Percentiles rank a stretch among this genome's conserved stretches.
Conservation (phyloP, 2,329 filamentous ascomycete genomes). For the Verticillium nonalfalfae region DNA sequence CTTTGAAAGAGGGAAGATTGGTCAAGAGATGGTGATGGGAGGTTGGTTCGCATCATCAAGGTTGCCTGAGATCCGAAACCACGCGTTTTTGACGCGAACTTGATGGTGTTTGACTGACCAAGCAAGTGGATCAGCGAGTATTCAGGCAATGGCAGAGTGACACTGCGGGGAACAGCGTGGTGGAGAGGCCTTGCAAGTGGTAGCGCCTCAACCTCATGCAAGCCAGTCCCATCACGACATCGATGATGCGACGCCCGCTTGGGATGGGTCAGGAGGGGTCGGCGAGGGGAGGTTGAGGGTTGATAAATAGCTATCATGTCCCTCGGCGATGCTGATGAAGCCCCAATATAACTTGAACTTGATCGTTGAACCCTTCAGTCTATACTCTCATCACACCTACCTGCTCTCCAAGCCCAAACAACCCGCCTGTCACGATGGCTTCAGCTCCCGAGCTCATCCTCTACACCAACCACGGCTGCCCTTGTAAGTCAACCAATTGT, state of each 20-base stretch:
- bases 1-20: background rate
- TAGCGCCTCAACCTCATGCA: background rate
- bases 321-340: background rate
- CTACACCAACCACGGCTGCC: conserved; percentile 66
- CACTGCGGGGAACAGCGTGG: too few species aligned
- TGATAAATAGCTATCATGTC: background rate
- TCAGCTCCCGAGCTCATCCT: conserved; percentile 46
- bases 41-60: background rate
- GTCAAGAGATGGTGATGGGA: background rate
- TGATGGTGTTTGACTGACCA: too few species aligned
- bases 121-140: background rate
- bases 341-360: background rate
- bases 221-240: conserved; percentile 1
- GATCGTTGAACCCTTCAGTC: background rate
- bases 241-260: conserved; percentile 1
- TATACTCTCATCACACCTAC: too few species aligned
- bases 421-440: background rate
- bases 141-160: background rate
- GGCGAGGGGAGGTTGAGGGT: background rate
- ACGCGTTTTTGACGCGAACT: too few species aligned
- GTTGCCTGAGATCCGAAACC: too few species aligned
- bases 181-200: too few species aligned
- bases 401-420: background rate
- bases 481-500: conserved; percentile 36
- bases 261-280: background rate